Conservation (phyloP, 2,329 filamentous ascomycete species). For the Sarocladiaceae sp. region DNA sequence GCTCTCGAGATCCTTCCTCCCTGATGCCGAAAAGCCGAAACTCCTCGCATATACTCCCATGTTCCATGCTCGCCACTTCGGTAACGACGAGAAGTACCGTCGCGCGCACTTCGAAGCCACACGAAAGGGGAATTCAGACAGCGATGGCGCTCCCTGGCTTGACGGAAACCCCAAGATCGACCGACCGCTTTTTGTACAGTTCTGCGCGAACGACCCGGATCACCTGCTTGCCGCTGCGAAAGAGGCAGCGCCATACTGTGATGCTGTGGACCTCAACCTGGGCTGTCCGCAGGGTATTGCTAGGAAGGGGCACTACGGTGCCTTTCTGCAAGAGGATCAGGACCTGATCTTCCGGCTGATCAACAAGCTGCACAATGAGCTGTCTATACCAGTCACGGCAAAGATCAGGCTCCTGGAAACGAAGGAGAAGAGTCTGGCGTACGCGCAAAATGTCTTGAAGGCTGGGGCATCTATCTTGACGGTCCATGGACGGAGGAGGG, state of each 20-base stretch:
- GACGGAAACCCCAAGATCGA: slow-evolving; percentile 84
- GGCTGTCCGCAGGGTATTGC: slow-evolving; percentile 97
- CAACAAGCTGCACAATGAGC: slow-evolving; percentile 68
- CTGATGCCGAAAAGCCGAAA: slow-evolving; percentile 53
- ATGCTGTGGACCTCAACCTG: slow-evolving; percentile 91
- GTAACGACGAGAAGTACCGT: slow-evolving; percentile 69
- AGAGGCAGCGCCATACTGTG: slow-evolving; percentile 78
- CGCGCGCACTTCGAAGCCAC: slow-evolving; percentile 73
- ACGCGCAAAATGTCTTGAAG: slow-evolving; percentile 78
- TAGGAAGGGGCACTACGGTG: slow-evolving; percentile 81
- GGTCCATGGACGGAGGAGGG: slow-evolving; percentile 79
- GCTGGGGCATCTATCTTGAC: slow-evolving; percentile 92
- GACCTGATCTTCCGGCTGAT: slow-evolving; percentile 77
- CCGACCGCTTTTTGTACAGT: slow-evolving; percentile 89
- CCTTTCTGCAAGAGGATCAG: slow-evolving; percentile 92
- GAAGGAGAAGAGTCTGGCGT: slow-evolving; percentile 77
- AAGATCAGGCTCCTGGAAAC: slow-evolving; percentile 91
- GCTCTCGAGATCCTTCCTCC: slow-evolving; percentile 87
- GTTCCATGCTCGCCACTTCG: slow-evolving; percentile 88
- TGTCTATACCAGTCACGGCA: slow-evolving; percentile 82
- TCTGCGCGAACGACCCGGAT: slow-evolving; percentile 85
- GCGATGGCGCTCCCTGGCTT: slow-evolving; percentile 47
- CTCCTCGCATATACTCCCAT: slow-evolving; percentile 91
- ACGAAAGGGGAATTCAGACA: slow-evolving; percentile 15
- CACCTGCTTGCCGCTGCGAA: slow-evolving; percentile 72